Conservation (phyloP, 768 basidiomycete species). For the Russula ochroleuca region DNA sequence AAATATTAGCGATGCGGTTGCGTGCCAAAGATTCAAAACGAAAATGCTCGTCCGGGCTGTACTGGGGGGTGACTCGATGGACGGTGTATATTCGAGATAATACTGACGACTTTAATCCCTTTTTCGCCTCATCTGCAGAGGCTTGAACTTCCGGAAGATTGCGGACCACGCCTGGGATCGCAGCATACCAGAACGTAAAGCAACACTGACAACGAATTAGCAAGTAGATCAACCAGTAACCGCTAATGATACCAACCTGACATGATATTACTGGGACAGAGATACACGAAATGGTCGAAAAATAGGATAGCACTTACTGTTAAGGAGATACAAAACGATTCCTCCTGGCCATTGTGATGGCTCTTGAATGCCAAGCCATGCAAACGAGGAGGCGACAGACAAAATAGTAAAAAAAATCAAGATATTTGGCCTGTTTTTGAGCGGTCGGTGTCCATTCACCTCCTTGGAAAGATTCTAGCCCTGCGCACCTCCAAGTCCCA, state of each 20-base stretch:
- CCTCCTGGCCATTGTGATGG: conserved; percentile 61
- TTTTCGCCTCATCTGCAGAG: conserved; percentile 41
- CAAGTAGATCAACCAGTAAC: background rate
- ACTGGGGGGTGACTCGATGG: background rate
- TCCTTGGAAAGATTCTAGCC: background rate
- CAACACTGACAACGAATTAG: conserved; percentile 43
- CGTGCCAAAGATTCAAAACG: conserved; percentile 58
- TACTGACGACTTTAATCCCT: conserved; percentile 47
- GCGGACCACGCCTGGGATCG: conserved; percentile 70
- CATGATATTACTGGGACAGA: conserved; percentile 58
- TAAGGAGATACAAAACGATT: conserved; percentile 58
- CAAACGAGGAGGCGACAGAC: conserved; percentile 67
- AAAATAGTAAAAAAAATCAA: conserved; percentile 68
- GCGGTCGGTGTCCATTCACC: background rate
- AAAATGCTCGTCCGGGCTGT: conserved; percentile 48
- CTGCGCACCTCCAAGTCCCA: conserved; percentile 62
- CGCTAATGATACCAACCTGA: conserved; percentile 41
- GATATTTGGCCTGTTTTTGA: conserved; percentile 57
- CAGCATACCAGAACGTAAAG: conserved; percentile 80
- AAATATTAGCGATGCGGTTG: conserved; percentile 71
- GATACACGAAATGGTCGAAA: conserved; percentile 2
- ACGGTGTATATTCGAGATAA: background rate
- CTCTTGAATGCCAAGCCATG: conserved; percentile 70
- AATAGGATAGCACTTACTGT: conserved; percentile 41
- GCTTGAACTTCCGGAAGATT: conserved; percentile 63